Conservation (phyloP, 2,329 filamentous ascomycete species). For the Pseudogymnoascus sp. region DNA sequence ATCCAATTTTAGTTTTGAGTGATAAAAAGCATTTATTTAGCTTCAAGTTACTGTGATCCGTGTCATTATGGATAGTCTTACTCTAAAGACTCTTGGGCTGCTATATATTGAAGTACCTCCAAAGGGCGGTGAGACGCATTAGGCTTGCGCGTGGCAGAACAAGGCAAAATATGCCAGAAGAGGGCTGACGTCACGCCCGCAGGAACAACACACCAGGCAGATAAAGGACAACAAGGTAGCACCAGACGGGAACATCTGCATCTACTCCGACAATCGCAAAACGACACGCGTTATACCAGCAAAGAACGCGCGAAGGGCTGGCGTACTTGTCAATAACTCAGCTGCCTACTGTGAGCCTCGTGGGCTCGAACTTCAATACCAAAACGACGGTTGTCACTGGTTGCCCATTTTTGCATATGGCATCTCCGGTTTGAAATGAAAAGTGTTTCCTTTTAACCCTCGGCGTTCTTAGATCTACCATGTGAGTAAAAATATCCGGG, state of each 20-base stretch:
- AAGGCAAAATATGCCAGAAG: neutral
- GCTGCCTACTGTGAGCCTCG: slow-evolving; percentile 1
- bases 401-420: neutral
- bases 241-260: neutral
- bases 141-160: neutral
- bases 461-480: neutral
- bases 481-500: neutral
- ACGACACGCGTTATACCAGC: neutral
- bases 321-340: neutral
- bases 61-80: no score
- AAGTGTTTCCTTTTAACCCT: neutral
- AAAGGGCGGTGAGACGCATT: neutral
- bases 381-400: neutral
- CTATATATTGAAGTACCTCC: no score
- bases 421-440: slow-evolving; percentile 11
- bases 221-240: slow-evolving; percentile 6
- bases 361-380: neutral
- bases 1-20: no score
- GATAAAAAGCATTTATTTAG: no score
- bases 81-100: no score
- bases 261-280: neutral
- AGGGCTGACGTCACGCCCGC: neutral
- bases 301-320: neutral
- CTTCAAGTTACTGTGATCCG: no score
- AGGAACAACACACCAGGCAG: slow-evolving; percentile 8